A percentile compares a stretch with the other conserved stretches of the same genome.
Evolutionary conservation across 176 grass and related monocot species (phyloP).

Genomic region (Triticum monococcum): DNA sequence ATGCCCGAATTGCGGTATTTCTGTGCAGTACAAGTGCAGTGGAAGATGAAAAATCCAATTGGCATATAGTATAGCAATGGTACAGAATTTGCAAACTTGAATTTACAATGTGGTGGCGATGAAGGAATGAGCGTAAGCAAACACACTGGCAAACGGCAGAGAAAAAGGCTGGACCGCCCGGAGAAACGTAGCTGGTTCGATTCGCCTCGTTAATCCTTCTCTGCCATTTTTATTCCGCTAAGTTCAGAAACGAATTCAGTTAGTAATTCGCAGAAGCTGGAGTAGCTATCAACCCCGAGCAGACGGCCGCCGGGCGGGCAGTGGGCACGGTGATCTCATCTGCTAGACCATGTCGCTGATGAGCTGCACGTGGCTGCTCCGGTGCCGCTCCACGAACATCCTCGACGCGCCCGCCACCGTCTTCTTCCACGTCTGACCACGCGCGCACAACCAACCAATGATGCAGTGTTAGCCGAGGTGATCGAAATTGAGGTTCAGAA

Average conservation of each 20-base stretch:
- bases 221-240: conserved; percentile 23
- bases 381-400: conserved; percentile 89
- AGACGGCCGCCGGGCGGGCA: neutral
- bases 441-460: neutral
- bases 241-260: neutral
- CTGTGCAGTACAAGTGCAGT: too few relatives aligned
- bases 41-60: too few relatives aligned
- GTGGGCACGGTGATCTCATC: neutral
- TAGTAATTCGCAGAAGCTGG: neutral
- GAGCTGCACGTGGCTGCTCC: conserved; percentile 66
- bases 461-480: neutral
- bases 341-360: conserved; percentile 80
- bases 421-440: conserved; percentile 76
- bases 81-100: conserved; percentile 48
- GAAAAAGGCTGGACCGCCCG: neutral
- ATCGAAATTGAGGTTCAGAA: neutral
- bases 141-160: conserved; percentile 3
- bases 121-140: neutral
- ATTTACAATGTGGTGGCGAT: conserved; percentile 40
- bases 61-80: too few relatives aligned
- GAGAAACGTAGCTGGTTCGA: neutral
- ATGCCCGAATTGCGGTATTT: too few relatives aligned
- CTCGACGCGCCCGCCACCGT: conserved; percentile 85
- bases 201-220: neutral
- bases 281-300: neutral